phyloP scores from a whole-genome alignment of 169 alveolate species.

The Plasmodium billcollinsi region DNA sequence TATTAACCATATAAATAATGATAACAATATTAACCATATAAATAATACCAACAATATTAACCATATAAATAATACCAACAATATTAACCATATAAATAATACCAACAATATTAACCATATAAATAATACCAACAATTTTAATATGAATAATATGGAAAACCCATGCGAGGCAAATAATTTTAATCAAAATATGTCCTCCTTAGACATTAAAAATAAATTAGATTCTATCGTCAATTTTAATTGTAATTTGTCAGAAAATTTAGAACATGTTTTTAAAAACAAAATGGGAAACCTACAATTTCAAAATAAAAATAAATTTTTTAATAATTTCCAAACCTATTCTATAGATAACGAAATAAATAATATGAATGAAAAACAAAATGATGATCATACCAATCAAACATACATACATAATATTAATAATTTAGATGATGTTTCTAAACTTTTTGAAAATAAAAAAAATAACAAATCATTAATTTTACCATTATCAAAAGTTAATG shows the following conservation, averaged over 20 bases:
- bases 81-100: background rate
- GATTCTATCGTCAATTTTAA: constrained; percentile 49
- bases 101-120: background rate
- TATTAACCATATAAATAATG: too few relatives aligned
- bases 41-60: background rate
- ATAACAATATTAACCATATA: background rate
- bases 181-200: constrained; percentile 15
- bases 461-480: constrained; percentile 18
- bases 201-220: constrained; percentile 46
- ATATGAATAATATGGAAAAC: too few relatives aligned
- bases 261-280: constrained; percentile 43
- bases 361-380: background rate
- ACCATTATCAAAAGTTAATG: constrained; percentile 50
- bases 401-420: constrained; percentile 2
- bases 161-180: background rate
- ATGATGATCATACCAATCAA: background rate
- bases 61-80: background rate
- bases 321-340: too few relatives aligned
- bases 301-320: constrained; percentile 1
- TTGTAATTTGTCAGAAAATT: constrained; percentile 60
- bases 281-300: constrained; percentile 8
- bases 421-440: constrained; percentile 18
- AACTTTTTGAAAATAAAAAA: constrained; percentile 10
- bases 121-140: too few relatives aligned
- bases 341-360: background rate